Evolutionary conservation across 2,329 filamentous ascomycete genomes (phyloP).

Genomic region (Aspergillus fumigatiaffinis): DNA sequence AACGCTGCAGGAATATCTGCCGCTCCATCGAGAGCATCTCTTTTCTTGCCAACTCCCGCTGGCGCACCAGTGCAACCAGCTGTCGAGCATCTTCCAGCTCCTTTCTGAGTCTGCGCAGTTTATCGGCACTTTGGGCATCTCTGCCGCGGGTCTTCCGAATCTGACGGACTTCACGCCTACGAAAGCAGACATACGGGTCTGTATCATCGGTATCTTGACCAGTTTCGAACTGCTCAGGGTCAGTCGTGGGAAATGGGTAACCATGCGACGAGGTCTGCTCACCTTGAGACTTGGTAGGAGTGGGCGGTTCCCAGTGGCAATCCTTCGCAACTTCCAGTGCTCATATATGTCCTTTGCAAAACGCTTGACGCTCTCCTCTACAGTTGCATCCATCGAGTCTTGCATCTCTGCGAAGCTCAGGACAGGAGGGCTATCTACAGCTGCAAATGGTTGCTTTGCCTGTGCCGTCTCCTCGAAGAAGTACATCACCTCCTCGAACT

Average conservation of each 20-base stretch:
- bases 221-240: conserved; percentile 65
- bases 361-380: conserved; percentile 51
- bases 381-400: conserved; percentile 58
- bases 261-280: conserved; percentile 13
- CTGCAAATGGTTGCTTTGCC: conserved; percentile 80
- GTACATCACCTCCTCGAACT: conserved; percentile 91
- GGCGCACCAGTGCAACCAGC: conserved; percentile 70
- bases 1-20: conserved; percentile 76
- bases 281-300: conserved; percentile 75
- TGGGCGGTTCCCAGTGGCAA: conserved; percentile 63
- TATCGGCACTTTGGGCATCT: conserved; percentile 91
- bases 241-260: conserved; percentile 11
- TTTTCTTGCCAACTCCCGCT: conserved; percentile 74
- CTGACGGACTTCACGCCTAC: conserved; percentile 87
- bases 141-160: conserved; percentile 91
- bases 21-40: conserved; percentile 72
- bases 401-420: conserved; percentile 71
- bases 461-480: conserved; percentile 87
- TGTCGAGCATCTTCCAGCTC: conserved; percentile 87
- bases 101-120: conserved; percentile 82
- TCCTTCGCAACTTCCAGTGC: conserved; percentile 76
- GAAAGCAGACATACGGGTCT: conserved; percentile 97
- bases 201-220: conserved; percentile 91
- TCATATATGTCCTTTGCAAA: conserved; percentile 79
- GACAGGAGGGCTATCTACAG: conserved; percentile 82